Percentiles rank a stretch among this genome's conserved stretches.
Conservation (phyloP, 1,139 yeast genomes). For the Pichia sp. region DNA sequence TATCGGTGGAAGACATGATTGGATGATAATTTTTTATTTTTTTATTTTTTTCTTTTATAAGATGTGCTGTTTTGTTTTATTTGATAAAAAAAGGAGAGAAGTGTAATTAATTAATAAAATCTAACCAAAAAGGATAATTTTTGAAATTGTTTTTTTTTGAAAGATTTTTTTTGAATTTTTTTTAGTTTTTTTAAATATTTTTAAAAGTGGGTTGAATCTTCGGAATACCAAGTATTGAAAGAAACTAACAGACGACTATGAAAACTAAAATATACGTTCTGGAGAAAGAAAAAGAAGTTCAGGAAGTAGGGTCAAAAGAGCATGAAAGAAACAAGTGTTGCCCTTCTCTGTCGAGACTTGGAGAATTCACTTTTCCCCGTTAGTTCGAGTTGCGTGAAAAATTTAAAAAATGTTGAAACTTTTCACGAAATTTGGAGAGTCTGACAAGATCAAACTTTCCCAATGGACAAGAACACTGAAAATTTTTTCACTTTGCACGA, state of each 20-base stretch:
- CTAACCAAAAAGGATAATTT: slow-evolving; percentile 5
- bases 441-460: background rate
- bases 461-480: background rate
- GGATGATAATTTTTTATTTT: slow-evolving; percentile 5
- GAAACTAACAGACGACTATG: slow-evolving; percentile 12
- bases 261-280: slow-evolving; percentile 16
- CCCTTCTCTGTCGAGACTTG: background rate
- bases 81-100: slow-evolving; percentile 1
- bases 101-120: slow-evolving; percentile 13
- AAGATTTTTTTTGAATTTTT: slow-evolving; percentile 18
- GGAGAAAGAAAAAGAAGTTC: slow-evolving; percentile 2
- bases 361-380: background rate
- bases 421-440: no score
- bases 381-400: background rate
- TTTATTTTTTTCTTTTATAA: slow-evolving; percentile 8
- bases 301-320: background rate
- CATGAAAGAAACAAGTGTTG: background rate
- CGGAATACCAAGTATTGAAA: slow-evolving; percentile 10
- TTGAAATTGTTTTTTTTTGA: slow-evolving; percentile 18
- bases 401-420: background rate
- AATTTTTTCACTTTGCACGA: no score
- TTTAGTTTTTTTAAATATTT: slow-evolving; percentile 10
- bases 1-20: slow-evolving; percentile 43
- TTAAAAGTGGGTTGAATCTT: slow-evolving; percentile 2
- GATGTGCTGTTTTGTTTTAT: slow-evolving; percentile 8